These are phyloP conservation scores for Ajuga reptans DNA, from an alignment of 305 asterid species.

Conservation along the genomic window DNA sequence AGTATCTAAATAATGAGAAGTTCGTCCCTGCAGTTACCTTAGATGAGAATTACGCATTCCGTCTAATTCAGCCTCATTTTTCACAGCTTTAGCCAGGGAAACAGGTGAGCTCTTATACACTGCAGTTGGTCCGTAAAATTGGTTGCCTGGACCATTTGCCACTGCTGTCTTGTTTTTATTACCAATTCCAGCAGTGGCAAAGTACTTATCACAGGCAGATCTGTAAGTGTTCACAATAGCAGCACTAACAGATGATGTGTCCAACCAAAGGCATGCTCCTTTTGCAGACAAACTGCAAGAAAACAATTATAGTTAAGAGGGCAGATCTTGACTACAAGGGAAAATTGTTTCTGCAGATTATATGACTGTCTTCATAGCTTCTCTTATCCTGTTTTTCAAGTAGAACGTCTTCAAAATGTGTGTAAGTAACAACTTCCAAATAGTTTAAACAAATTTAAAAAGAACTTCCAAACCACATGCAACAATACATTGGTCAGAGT, in stretches of 20 bases:
- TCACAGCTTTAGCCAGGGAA: conserved; percentile 79
- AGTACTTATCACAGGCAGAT: conserved; percentile 55
- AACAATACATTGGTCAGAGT: background rate
- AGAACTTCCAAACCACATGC: conserved; percentile 4
- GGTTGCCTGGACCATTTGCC: conserved; percentile 24
- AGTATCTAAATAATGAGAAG: background rate
- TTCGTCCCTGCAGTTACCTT: conserved; percentile 40
- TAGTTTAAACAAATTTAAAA: background rate
- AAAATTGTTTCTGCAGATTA: background rate
- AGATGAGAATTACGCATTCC: conserved; percentile 91
- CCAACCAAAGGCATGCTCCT: conserved; percentile 80
- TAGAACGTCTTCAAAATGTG: background rate
- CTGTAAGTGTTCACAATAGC: conserved; percentile 67
- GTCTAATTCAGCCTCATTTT: conserved; percentile 83
- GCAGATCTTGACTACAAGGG: conserved; percentile 2
- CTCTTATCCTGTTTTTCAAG: background rate
- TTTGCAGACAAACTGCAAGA: conserved; percentile 73
- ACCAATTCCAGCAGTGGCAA: conserved; percentile 25
- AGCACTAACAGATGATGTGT: conserved; percentile 73
- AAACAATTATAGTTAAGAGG: conserved; percentile 17
- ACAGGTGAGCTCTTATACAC: conserved; percentile 67
- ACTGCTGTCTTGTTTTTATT: conserved; percentile 24
- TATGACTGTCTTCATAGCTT: background rate
- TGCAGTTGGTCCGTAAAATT: conserved; percentile 40
- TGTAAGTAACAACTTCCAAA: background rate